Conservation (phyloP, 2,329 filamentous ascomycete species). For the Diaporthe sp. region DNA sequence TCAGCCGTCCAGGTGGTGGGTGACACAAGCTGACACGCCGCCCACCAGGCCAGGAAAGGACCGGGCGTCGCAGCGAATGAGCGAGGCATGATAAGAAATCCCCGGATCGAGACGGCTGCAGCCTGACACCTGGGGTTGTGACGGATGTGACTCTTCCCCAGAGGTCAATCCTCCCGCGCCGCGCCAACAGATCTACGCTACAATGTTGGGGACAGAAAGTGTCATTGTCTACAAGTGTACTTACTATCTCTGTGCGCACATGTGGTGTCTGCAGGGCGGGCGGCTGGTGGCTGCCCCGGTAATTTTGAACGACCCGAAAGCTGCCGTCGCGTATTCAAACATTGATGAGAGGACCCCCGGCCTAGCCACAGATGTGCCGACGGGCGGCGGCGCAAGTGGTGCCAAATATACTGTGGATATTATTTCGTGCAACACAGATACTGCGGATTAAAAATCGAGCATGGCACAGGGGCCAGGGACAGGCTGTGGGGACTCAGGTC, state of each 20-base stretch:
- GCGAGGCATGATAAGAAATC: conserved; percentile 37
- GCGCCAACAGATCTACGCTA: not conserved
- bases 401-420: conserved; percentile 4
- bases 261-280: not conserved
- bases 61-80: conserved; percentile 31
- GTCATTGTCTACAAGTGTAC: not conserved
- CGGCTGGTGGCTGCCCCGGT: not conserved
- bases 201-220: not conserved
- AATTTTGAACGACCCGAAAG: not conserved
- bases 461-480: not conserved
- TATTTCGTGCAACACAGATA: not conserved
- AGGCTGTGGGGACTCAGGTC: not conserved
- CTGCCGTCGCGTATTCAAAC: conserved; percentile 19
- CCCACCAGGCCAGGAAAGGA: not conserved
- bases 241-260: not conserved
- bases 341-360: not conserved
- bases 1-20: not conserved
- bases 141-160: conserved; percentile 25
- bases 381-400: not conserved
- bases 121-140: conserved; percentile 25
- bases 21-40: not conserved
- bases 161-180: not conserved
- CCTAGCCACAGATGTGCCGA: not conserved
- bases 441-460: conserved; percentile 1
- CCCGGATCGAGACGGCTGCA: conserved; percentile 37